Conservation (phyloP, 139 green algal species). For the Ettlia oleoabundans region DNA sequence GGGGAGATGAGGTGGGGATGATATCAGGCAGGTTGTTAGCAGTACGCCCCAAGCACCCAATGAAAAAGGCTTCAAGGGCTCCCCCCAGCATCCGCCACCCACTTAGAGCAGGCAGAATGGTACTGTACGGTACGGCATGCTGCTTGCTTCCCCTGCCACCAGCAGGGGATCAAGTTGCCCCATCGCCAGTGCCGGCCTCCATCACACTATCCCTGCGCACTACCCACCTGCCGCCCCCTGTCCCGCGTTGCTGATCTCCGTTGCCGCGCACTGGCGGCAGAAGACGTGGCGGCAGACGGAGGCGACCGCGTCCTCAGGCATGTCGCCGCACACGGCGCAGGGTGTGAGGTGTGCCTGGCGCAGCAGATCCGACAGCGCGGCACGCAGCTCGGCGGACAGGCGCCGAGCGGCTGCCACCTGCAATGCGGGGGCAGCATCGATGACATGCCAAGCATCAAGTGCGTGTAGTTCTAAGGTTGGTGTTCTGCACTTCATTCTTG, state of each 20-base stretch:
- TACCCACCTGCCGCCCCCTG: slow-evolving; percentile 31
- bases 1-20: background rate
- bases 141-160: too few species aligned
- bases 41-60: background rate
- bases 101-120: background rate
- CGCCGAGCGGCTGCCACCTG: slow-evolving; percentile 62
- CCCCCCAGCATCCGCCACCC: background rate
- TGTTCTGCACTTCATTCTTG: too few species aligned
- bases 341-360: background rate
- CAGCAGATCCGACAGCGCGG: slow-evolving; percentile 51
- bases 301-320: slow-evolving; percentile 77
- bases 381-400: slow-evolving; percentile 51
- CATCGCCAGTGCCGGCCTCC: too few species aligned
- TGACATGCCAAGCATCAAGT: too few species aligned
- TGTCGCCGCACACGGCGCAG: slow-evolving; percentile 77
- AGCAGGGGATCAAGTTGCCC: too few species aligned
- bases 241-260: slow-evolving; percentile 39
- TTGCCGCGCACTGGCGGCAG: slow-evolving; percentile 75
- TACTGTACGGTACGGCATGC: too few species aligned
- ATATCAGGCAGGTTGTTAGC: background rate
- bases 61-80: background rate
- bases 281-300: slow-evolving; percentile 80
- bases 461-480: too few species aligned
- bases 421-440: background rate
- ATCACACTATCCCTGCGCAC: too few species aligned